These are phyloP conservation scores for Chaetomiaceae sp. DNA, from an alignment of 2,329 filamentous ascomycete genomes.

Conservation along the genomic window DNA sequence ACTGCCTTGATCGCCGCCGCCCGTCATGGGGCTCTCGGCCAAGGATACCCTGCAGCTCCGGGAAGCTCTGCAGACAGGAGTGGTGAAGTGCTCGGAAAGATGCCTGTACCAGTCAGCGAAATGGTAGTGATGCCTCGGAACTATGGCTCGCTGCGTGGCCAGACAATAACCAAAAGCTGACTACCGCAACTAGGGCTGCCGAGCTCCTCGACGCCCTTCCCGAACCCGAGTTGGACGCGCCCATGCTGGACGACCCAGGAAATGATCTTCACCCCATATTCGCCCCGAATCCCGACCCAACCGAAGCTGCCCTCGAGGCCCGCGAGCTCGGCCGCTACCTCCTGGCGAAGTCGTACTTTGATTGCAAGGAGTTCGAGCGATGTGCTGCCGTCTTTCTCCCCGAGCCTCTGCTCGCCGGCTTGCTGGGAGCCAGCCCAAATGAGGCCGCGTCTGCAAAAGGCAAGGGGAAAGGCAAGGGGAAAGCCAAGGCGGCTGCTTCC, in stretches of 20 bases:
- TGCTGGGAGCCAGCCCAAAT: constrained; percentile 46
- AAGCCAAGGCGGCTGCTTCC: constrained; percentile 41
- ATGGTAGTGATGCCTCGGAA: constrained; percentile 62
- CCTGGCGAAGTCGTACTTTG: constrained; percentile 88
- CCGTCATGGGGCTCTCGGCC: constrained; percentile 49
- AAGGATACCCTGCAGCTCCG: constrained; percentile 61
- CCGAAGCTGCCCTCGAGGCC: constrained; percentile 71
- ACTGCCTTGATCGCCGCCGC: background rate
- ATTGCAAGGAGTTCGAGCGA: constrained; percentile 90
- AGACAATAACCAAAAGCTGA: too few relatives aligned
- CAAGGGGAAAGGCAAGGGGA: constrained; percentile 41
- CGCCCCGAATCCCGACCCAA: constrained; percentile 58
- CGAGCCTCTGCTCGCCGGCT: constrained; percentile 66
- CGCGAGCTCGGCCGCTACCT: constrained; percentile 79
- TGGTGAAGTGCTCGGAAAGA: constrained; percentile 86
- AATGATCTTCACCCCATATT: constrained; percentile 44
- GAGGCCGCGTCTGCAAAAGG: constrained; percentile 29
- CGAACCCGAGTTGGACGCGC: constrained; percentile 53
- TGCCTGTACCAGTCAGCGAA: constrained; percentile 95
- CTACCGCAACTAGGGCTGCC: constrained; percentile 67
- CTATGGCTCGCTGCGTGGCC: too few relatives aligned
- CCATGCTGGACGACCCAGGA: constrained; percentile 25
- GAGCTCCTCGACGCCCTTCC: constrained; percentile 85
- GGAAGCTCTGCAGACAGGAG: constrained; percentile 73
- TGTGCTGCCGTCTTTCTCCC: constrained; percentile 86